Evolutionary conservation across 148 eudicot species (phyloP).

Genomic region (Chenopodium album): DNA sequence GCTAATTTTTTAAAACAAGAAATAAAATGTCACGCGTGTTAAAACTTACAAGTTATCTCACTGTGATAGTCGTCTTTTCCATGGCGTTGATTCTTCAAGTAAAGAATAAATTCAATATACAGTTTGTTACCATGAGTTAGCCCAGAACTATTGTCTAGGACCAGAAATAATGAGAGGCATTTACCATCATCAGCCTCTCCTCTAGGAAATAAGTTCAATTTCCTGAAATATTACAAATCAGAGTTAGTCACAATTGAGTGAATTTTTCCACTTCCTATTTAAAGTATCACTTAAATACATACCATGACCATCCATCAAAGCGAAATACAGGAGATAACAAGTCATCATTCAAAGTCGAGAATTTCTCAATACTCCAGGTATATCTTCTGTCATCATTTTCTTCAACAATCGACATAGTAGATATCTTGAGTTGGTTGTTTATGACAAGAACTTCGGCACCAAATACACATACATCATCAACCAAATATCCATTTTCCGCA

Average conservation of each 20-base stretch:
- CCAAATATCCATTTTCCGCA: slow-evolving; percentile 16
- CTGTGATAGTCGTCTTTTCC: neutral
- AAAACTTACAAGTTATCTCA: neutral
- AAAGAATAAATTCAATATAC: neutral
- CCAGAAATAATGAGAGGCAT: neutral
- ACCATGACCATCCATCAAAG: neutral
- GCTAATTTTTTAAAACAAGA: too few species aligned
- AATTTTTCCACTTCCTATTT: neutral
- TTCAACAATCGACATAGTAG: neutral
- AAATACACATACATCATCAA: slow-evolving; percentile 20
- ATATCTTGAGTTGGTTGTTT: neutral
- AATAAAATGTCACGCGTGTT: too few species aligned
- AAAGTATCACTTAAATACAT: neutral
- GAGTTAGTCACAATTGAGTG: neutral
- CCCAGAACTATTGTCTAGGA: neutral
- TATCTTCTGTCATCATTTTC: neutral
- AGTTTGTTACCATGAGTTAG: neutral
- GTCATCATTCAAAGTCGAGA: neutral
- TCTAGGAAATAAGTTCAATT: neutral
- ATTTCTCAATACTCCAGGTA: slow-evolving; percentile 3
- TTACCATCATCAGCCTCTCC: neutral
- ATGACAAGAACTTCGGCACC: slow-evolving; percentile 10
- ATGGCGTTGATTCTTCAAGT: neutral
- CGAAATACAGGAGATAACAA: neutral
- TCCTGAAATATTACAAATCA: neutral